phyloP scores from a whole-genome alignment of 2,329 filamentous ascomycete species.

The Ceratocystis variospora region DNA sequence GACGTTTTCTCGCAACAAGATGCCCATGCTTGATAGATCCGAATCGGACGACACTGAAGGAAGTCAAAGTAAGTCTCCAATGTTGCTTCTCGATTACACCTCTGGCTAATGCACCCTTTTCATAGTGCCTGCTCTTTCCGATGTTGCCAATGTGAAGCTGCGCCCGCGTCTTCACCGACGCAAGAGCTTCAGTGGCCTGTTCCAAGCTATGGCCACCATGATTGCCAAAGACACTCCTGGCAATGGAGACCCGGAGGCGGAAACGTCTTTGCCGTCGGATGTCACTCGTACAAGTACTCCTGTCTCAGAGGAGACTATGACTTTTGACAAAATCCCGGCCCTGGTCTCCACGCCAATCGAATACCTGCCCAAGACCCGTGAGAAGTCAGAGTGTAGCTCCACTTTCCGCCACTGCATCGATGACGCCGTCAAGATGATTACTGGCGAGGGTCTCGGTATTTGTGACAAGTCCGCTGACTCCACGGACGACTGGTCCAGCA shows the following conservation, averaged over 20 bases:
- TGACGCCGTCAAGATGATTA: constrained; percentile 18
- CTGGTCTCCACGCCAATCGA: constrained; percentile 6
- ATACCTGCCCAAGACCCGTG: constrained; percentile 16
- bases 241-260: background rate
- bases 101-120: background rate
- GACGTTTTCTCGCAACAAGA: constrained; percentile 15
- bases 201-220: constrained; percentile 17
- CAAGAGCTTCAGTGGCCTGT: constrained; percentile 17
- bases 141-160: constrained; percentile 7
- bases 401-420: constrained; percentile 18
- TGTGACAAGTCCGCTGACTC: background rate
- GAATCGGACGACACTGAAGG: constrained; percentile 13
- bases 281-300: background rate
- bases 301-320: background rate
- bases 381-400: constrained; percentile 18
- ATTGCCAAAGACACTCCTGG: constrained; percentile 9
- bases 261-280: background rate
- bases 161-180: constrained; percentile 12
- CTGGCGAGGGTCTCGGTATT: constrained; percentile 14
- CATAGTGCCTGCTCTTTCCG: background rate
- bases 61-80: background rate
- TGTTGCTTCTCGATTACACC: background rate
- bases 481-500: background rate
- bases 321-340: constrained; percentile 3
- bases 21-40: constrained; percentile 11